Evolutionary conservation across 805 yeast genomes (phyloP), one percentile per base, ranked within the genome.

Genomic region (Lachancea quebecensis): DNA sequence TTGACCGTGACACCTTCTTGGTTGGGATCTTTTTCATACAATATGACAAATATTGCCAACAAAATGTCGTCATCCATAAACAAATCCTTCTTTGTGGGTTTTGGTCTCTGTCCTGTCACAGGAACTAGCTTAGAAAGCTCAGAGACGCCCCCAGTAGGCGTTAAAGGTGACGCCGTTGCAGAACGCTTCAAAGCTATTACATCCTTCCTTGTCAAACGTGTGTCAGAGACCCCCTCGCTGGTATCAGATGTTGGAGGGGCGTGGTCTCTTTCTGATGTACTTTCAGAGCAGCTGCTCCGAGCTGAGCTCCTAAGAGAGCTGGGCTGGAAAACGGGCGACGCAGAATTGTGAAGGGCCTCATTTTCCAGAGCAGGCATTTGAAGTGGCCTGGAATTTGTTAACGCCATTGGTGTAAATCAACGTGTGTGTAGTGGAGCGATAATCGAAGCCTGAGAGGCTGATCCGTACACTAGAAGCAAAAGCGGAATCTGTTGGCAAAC

Each of bases 1-100:
- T 85, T 85, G 29, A 85, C 95, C n/a, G 95, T 85, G 89, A 85
- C 83, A 52, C 95, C 95, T 48, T 74, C 72, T 41, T 85, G 82
- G 42, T 74, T 75, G 1, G 81, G 66, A 59, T 85, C 95, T 50
- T 74, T 70, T 49, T 82, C 90, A 63, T 69, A 82, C 47, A 85
- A 64, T 41, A 85, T 84, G 46, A 78, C 74, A 58, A 85, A 84
- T 45, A 85, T 85, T 5, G 90, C 89, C 62, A 71, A 79, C 45
- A 85, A 67, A 14, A 85, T 93, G 51, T 81, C 83, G 63, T 82
- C 89, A 54, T 85, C 93, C 18, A 85, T 70, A 15, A 67, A 65
- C 10, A 59, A 41, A 48, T 75, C 68, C 52, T 79, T 80, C 51
- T 79, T 79, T n/a, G 72, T 73, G 2, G 95, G 95, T 52, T 68